Conservation (phyloP, 2,329 filamentous ascomycete species). For the Stemphylium vesicarium region DNA sequence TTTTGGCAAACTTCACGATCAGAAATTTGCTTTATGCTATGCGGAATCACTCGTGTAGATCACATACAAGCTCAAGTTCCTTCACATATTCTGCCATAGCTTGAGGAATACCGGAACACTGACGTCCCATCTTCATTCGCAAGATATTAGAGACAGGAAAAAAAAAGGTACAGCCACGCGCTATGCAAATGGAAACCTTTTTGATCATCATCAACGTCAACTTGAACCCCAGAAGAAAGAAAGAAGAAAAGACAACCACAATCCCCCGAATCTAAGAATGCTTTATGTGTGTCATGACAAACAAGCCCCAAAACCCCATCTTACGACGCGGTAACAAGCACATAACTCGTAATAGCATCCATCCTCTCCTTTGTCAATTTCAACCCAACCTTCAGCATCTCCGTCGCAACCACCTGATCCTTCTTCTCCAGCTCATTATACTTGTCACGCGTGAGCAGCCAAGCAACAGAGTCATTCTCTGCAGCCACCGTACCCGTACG, state of each 20-base stretch:
- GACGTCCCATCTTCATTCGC: too few relatives aligned
- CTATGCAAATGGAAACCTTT: not conserved
- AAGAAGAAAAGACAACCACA: too few relatives aligned
- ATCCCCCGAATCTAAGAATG: too few relatives aligned
- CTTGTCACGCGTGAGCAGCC: conserved; percentile 74
- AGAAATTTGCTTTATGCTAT: too few relatives aligned
- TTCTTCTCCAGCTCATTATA: conserved; percentile 77
- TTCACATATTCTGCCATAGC: not conserved
- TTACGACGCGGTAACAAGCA: conserved; percentile 45
- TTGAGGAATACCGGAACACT: too few relatives aligned
- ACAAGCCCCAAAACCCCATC: too few relatives aligned
- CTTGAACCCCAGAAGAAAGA: not conserved
- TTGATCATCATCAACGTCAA: not conserved
- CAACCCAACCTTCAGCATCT: conserved; percentile 84
- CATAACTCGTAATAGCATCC: conserved; percentile 66
- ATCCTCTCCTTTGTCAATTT: conserved; percentile 96
- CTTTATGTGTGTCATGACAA: too few relatives aligned
- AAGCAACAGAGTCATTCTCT: conserved; percentile 81
- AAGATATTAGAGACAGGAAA: too few relatives aligned
- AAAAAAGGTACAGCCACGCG: not conserved
- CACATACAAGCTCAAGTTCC: not conserved
- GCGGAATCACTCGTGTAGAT: too few relatives aligned
- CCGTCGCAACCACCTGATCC: conserved; percentile 78
- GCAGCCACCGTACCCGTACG: conserved; percentile 86
- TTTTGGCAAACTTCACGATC: too few relatives aligned